Percentiles rank a stretch among this genome's conserved stretches.
Evolutionary conservation across 2,329 filamentous ascomycete species (phyloP).

Genomic region (Purpureocillium lavendulum): DNA sequence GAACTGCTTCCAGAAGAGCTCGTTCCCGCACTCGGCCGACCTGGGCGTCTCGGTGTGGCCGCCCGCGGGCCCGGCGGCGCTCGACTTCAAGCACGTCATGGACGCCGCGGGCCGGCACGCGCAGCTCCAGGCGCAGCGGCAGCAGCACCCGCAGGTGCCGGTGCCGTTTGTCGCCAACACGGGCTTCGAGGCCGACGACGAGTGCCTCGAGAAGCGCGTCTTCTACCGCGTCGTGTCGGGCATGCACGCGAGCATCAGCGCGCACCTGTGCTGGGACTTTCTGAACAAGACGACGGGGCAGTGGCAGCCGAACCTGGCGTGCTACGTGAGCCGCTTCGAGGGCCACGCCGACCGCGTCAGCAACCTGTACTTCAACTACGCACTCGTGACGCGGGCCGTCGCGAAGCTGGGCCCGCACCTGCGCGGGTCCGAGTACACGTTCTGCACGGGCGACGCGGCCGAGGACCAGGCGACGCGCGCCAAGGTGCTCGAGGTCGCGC

Average conservation of each 20-base stretch:
- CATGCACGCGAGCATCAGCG: constrained; percentile 97
- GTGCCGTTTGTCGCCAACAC: constrained; percentile 53
- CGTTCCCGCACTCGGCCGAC: constrained; percentile 51
- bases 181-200: constrained; percentile 72
- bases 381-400: constrained; percentile 83
- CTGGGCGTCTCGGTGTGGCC: constrained; percentile 36
- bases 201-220: constrained; percentile 96
- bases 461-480: constrained; percentile 74
- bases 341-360: constrained; percentile 82
- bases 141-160: constrained; percentile 40
- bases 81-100: constrained; percentile 54
- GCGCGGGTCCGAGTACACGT: constrained; percentile 63
- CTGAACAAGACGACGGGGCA: constrained; percentile 89
- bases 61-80: constrained; percentile 44
- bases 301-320: constrained; percentile 85
- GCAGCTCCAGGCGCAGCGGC: constrained; percentile 44
- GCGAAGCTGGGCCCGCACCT: constrained; percentile 83
- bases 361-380: constrained; percentile 99
- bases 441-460: constrained; percentile 76
- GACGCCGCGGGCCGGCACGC: constrained; percentile 52
- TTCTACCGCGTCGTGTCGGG: constrained; percentile 93
- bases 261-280: constrained; percentile 93
- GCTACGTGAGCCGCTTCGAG: constrained; percentile 83
- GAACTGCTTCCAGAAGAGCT: constrained; percentile 79
- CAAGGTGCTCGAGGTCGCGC: constrained; percentile 71